phyloP scores from a whole-genome alignment of 495 filamentous ascomycete genomes.

The Tuber borchii region DNA sequence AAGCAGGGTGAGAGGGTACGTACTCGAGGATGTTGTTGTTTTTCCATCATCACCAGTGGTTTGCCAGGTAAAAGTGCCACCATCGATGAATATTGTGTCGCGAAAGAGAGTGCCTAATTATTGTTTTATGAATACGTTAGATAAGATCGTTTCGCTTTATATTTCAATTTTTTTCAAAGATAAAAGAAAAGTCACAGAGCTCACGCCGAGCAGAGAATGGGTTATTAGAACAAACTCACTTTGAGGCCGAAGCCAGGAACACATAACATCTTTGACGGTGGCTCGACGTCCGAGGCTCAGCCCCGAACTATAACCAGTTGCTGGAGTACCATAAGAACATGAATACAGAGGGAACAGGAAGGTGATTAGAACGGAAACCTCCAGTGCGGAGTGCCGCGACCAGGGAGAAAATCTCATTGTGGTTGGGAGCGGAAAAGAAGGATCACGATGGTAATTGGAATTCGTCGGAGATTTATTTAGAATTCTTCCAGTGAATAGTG shows the following conservation, averaged over 20 bases:
- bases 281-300: constrained; percentile 8
- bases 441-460: not conserved
- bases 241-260: constrained; percentile 27
- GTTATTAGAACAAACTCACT: constrained; percentile 16
- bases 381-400: not conserved
- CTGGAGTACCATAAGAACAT: constrained; percentile 17
- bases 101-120: constrained; percentile 54
- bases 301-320: not conserved
- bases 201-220: not conserved
- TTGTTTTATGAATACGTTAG: not conserved
- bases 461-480: not conserved
- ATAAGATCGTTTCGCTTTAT: not conserved
- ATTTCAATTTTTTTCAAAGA: not conserved
- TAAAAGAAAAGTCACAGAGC: not conserved
- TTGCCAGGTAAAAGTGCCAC: constrained; percentile 45
- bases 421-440: not conserved
- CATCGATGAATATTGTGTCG: constrained; percentile 64
- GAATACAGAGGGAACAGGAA: constrained; percentile 18
- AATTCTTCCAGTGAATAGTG: not conserved
- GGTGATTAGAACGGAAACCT: constrained; percentile 12
- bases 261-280: constrained; percentile 11
- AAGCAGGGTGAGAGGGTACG: constrained; percentile 5
- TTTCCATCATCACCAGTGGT: constrained; percentile 17
- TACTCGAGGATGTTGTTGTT: not conserved
- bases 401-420: not conserved